Conservation (phyloP, 768 basidiomycete species). For the Leccinum rimulosum region DNA sequence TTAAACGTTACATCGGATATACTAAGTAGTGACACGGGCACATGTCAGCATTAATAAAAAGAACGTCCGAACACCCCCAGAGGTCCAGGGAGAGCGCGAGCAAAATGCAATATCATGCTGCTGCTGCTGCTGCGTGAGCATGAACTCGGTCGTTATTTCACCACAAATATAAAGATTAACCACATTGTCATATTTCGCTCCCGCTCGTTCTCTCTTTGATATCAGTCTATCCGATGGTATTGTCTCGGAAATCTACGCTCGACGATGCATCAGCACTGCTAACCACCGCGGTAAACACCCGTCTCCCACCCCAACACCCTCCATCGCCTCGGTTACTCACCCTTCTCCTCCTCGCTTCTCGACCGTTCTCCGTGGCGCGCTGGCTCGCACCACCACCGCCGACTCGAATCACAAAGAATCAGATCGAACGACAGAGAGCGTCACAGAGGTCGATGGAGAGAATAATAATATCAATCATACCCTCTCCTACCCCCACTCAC, state of each 20-base stretch:
- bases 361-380: constrained; percentile 10
- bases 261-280: constrained; percentile 9
- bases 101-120: no score
- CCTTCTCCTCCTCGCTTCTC: constrained; percentile 25
- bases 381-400: constrained; percentile 23
- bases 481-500: background rate
- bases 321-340: constrained; percentile 35
- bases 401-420: constrained; percentile 18
- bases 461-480: background rate
- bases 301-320: constrained; percentile 58
- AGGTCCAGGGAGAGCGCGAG: no score
- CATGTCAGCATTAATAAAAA: no score
- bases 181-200: constrained; percentile 1
- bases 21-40: no score
- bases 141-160: no score
- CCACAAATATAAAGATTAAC: constrained; percentile 7
- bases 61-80: no score
- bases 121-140: no score
- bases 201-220: constrained; percentile 6
- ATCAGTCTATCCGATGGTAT: constrained; percentile 34
- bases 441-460: constrained; percentile 2
- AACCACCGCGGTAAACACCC: constrained; percentile 13
- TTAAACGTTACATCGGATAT: no score
- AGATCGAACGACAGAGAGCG: constrained; percentile 8
- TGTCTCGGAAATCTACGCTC: constrained; percentile 33